These are phyloP conservation scores for Aspergillus sp. DNA, from an alignment of 2,329 filamentous ascomycete species.

Conservation along the genomic window DNA sequence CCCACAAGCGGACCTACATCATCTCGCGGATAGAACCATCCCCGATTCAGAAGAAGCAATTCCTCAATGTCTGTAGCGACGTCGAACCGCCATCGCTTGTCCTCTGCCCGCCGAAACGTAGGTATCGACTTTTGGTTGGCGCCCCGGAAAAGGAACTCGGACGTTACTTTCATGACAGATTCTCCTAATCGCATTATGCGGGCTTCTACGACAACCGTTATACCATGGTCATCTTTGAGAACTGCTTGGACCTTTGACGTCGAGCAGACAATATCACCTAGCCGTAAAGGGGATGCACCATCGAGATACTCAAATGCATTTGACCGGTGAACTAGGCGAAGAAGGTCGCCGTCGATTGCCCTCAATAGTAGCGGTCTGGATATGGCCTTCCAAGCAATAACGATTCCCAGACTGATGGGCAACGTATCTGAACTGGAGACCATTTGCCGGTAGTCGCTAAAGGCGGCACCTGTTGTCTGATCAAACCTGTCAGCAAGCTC, in stretches of 20 bases:
- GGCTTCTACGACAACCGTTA: slow-evolving; percentile 18
- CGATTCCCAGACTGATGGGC: slow-evolving; percentile 20
- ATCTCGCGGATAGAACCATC: slow-evolving; percentile 19
- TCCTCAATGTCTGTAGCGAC: slow-evolving; percentile 18
- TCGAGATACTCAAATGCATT: slow-evolving; percentile 21
- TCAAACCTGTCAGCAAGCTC: slow-evolving; percentile 69
- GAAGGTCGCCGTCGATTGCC: slow-evolving; percentile 20
- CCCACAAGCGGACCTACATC: slow-evolving; percentile 15
- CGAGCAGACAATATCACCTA: slow-evolving; percentile 23
- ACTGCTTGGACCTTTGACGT: slow-evolving; percentile 19
- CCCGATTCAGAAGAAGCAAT: slow-evolving; percentile 13
- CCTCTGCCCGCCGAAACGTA: slow-evolving; percentile 15
- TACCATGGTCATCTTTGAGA: slow-evolving; percentile 20
- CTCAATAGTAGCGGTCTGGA: slow-evolving; percentile 15
- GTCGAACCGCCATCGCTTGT: slow-evolving; percentile 13
- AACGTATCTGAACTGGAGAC: slow-evolving; percentile 10
- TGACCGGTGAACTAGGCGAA: slow-evolving; percentile 23
- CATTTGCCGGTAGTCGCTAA: slow-evolving; percentile 17
- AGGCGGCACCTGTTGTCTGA: slow-evolving; percentile 16
- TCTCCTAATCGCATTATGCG: slow-evolving; percentile 16
- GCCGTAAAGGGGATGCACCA: slow-evolving; percentile 7
- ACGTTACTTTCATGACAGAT: slow-evolving; percentile 20
- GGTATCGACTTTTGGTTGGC: not conserved
- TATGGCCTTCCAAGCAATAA: slow-evolving; percentile 25
- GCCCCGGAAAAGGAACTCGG: slow-evolving; percentile 22